These are phyloP conservation scores for Rhodotorula sp. DNA, from an alignment of 1,284 basidiomycete species.

Conservation along the genomic window DNA sequence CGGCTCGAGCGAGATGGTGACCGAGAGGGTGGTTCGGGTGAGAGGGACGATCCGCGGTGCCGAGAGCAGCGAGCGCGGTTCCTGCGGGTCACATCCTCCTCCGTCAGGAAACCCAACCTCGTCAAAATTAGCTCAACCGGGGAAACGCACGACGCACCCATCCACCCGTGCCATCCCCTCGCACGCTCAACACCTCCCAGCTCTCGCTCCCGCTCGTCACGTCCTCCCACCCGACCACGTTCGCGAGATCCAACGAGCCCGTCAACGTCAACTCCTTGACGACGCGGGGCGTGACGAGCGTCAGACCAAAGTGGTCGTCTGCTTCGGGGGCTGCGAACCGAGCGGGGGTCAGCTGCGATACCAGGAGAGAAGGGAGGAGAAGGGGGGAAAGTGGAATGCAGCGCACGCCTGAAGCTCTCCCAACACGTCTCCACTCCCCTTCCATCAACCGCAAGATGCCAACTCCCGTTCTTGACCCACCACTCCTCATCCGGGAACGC, in stretches of 20 bases:
- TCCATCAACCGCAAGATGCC: constrained; percentile 42
- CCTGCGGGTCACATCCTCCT: not conserved
- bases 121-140: not conserved
- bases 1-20: constrained; percentile 25
- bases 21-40: constrained; percentile 3
- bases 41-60: constrained; percentile 1
- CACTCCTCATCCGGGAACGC: constrained; percentile 26
- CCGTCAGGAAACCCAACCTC: not conserved
- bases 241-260: constrained; percentile 35
- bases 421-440: constrained; percentile 32
- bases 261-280: constrained; percentile 23
- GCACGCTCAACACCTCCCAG: constrained; percentile 39
- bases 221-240: constrained; percentile 38
- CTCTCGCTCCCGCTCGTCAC: constrained; percentile 29
- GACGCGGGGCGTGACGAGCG: constrained; percentile 20
- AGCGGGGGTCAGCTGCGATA: too few relatives aligned
- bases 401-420: constrained; percentile 30
- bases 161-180: constrained; percentile 21
- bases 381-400: too few relatives aligned
- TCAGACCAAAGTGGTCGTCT: constrained; percentile 38
- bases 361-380: not conserved
- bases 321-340: constrained; percentile 17
- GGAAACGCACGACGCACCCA: constrained; percentile 18
- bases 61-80: constrained; percentile 12
- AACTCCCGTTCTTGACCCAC: constrained; percentile 33